Conservation (phyloP, 2,329 filamentous ascomycete species). For the Neofusicoccum laricinum region DNA sequence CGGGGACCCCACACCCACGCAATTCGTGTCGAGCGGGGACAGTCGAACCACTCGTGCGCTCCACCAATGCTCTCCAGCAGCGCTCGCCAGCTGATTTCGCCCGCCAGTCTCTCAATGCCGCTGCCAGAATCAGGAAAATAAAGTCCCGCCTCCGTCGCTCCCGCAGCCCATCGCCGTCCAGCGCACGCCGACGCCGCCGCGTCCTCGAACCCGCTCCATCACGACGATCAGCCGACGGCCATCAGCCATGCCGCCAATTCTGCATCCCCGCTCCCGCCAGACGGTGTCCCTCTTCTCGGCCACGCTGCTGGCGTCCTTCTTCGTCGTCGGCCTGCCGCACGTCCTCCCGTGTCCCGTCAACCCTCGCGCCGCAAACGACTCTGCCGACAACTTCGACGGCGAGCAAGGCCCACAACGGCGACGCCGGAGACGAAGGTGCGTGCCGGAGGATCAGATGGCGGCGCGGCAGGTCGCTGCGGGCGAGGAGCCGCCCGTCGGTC, state of each 20-base stretch:
- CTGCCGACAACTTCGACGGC: conserved; percentile 32
- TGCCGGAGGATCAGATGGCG: conserved; percentile 14
- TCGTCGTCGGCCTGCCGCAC: conserved; percentile 89
- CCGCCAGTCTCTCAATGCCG: conserved; percentile 7
- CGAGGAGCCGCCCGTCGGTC: conserved; percentile 23
- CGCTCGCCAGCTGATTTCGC: background rate
- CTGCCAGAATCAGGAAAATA: background rate
- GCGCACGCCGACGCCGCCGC: conserved; percentile 76
- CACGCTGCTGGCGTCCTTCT: conserved; percentile 84
- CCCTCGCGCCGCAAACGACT: conserved; percentile 65
- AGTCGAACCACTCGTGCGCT: background rate
- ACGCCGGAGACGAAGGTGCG: conserved; percentile 39
- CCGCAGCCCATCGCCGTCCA: background rate
- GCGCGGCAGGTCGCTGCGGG: conserved; percentile 22
- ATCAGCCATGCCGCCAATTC: conserved; percentile 67
- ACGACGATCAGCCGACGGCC: background rate
- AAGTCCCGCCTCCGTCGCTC: background rate
- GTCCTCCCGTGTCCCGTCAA: conserved; percentile 82
- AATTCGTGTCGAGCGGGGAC: background rate
- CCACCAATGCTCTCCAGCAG: background rate
- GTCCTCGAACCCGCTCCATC: conserved; percentile 74
- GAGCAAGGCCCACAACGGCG: conserved; percentile 18
- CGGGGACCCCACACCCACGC: conserved; percentile 7
- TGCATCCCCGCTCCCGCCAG: conserved; percentile 90
- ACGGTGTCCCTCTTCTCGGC: conserved; percentile 93